Conservation (phyloP, 192 early-diverging fungal species). For the Geosiphon pyriformis region DNA sequence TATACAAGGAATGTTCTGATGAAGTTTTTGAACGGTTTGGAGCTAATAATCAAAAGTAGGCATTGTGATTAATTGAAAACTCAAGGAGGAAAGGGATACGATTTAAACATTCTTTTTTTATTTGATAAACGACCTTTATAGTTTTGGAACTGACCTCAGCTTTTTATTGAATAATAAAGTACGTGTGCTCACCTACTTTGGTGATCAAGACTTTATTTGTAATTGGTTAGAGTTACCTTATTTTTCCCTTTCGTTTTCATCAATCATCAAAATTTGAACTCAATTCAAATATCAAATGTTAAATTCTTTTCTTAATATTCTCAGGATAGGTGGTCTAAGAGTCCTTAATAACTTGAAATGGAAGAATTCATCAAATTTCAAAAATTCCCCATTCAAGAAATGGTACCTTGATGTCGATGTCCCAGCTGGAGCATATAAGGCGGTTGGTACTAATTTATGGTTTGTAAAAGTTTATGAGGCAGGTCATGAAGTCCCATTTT, state of each 20-base stretch:
- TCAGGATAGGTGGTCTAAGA: constrained; percentile 15
- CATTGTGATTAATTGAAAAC: neutral
- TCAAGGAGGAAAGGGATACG: neutral
- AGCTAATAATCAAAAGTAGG: constrained; percentile 44
- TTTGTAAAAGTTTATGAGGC: constrained; percentile 41
- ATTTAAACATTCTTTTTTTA: constrained; percentile 9
- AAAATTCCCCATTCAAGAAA: constrained; percentile 6
- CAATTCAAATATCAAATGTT: too few relatives aligned
- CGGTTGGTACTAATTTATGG: constrained; percentile 26
- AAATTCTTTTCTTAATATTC: constrained; percentile 12
- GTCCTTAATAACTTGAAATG: neutral
- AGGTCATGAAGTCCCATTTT: constrained; percentile 47
- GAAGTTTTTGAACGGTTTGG: constrained; percentile 38
- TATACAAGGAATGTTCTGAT: constrained; percentile 48
- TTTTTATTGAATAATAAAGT: constrained; percentile 55
- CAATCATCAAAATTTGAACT: too few relatives aligned
- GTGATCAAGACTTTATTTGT: constrained; percentile 80
- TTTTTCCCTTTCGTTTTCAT: constrained; percentile 18
- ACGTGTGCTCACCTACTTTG: constrained; percentile 66
- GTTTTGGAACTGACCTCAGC: constrained; percentile 35
- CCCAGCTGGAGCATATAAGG: constrained; percentile 30
- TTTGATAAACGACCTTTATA: neutral
- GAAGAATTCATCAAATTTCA: neutral
- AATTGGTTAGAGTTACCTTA: constrained; percentile 50
- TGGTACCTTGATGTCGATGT: constrained; percentile 11